A percentile compares a stretch with the other conserved stretches of the same genome.
These are phyloP conservation scores for Pisolithus microcarpus DNA, from an alignment of 768 basidiomycete genomes.

Conservation along the genomic window DNA sequence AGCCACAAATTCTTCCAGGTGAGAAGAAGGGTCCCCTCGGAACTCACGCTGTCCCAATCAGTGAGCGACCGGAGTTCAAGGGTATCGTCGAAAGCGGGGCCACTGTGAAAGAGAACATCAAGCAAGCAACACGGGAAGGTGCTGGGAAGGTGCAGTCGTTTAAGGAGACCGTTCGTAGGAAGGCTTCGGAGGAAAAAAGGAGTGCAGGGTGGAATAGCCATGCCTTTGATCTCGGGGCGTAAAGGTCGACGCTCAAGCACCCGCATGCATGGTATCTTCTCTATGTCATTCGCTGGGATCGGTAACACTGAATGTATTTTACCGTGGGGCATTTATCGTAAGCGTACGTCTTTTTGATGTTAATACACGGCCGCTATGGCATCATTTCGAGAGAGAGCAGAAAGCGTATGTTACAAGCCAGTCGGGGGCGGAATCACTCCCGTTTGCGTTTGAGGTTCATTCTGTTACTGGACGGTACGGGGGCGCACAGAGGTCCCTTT, in stretches of 20 bases:
- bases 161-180: conserved; percentile 36
- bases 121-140: conserved; percentile 29
- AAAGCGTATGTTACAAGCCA: too few relatives aligned
- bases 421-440: conserved; percentile 7
- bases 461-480: conserved; percentile 19
- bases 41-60: conserved; percentile 36
- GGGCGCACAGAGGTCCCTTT: conserved; percentile 48
- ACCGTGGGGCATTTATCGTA: too few relatives aligned
- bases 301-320: too few relatives aligned
- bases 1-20: conserved; percentile 65
- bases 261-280: too few relatives aligned
- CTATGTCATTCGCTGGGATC: too few relatives aligned
- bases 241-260: too few relatives aligned
- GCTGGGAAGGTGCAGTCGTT: conserved; percentile 35
- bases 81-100: conserved; percentile 3
- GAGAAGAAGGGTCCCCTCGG: conserved; percentile 64
- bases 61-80: conserved; percentile 1
- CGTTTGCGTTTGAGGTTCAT: conserved; percentile 50
- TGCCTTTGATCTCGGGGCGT: conserved; percentile 35
- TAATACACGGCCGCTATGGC: too few relatives aligned
- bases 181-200: conserved; percentile 32
- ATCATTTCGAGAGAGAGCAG: too few relatives aligned
- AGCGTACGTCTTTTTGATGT: too few relatives aligned
- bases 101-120: conserved; percentile 28
- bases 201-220: conserved; percentile 42